A percentile compares a stretch with the other conserved stretches of the same genome.
Evolutionary conservation across 1,139 yeast species (phyloP).

Genomic region (Candida mesenterica): DNA sequence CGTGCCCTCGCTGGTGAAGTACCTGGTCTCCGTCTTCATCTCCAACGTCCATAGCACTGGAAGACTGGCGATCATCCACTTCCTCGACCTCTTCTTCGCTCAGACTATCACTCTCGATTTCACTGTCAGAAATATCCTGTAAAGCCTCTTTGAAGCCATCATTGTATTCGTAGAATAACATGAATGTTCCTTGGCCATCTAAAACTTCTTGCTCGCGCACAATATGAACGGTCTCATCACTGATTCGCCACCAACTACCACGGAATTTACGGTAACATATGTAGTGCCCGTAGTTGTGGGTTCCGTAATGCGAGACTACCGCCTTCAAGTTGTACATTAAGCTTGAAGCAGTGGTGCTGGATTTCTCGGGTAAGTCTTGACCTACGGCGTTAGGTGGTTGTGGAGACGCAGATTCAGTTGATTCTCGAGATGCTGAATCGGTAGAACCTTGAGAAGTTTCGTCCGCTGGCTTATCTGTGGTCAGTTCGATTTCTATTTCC

Average conservation of each 20-base stretch:
- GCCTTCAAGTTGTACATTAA: conserved; percentile 71
- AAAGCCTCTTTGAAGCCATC: conserved; percentile 38
- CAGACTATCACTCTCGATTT: conserved; percentile 31
- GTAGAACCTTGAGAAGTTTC: no score
- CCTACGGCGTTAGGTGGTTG: no score
- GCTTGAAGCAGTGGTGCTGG: conserved; percentile 24
- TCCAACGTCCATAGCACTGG: background rate
- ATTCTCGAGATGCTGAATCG: no score
- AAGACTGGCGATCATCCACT: conserved; percentile 10
- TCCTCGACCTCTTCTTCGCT: conserved; percentile 14
- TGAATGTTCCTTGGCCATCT: conserved; percentile 82
- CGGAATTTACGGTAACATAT: conserved; percentile 78
- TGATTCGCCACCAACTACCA: conserved; percentile 92
- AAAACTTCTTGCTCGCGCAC: conserved; percentile 80
- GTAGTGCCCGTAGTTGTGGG: conserved; percentile 94
- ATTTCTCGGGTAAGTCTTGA: background rate
- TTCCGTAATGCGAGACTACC: conserved; percentile 87
- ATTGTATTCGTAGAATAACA: conserved; percentile 77
- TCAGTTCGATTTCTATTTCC: no score
- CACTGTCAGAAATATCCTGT: conserved; percentile 33
- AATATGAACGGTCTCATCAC: conserved; percentile 83
- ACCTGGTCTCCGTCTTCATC: background rate
- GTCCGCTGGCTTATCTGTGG: no score
- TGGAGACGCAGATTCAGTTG: no score
- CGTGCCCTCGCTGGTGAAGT: background rate